Evolutionary conservation across 352 stramenopile species (phyloP), one percentile per base, ranked within the genome.

Genomic region (Pythium rishiriense): DNA sequence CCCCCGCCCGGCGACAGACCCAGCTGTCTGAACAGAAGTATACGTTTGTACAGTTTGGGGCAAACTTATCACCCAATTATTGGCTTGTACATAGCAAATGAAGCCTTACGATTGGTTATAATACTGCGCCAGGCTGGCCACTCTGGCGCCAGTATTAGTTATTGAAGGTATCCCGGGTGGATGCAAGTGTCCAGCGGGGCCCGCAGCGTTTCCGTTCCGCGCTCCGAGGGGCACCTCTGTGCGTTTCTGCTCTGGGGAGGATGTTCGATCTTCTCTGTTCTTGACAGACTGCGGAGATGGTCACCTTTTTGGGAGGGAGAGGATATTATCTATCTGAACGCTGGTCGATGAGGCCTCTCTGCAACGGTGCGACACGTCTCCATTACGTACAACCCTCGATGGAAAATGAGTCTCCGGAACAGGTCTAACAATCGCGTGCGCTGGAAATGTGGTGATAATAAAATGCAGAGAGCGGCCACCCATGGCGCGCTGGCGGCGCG

Each of bases 11-110:
- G n/a, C n/a, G n/a, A n/a, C n/a, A n/a, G 45, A 29, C 4, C 14
- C 15, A 29, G 12, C 24, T 35, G 26, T 54, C 48, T 54, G 25
- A 41, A 54, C 25, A 54, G 48, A 54, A 54, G 25, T 41, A 54
- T 54, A 22, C 4, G 8, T 37, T 54, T 41, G 25, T 11, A 54
- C 5, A 41, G 15, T 3, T 26, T 17, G 8, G 25, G 10, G 26
- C 19, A 41, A 6, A 42, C 26, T 21, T 37, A 25, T 26, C 33
- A 42, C 8, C 48, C 48, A 41, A 54, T 52, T 8, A 31, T 35
- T 22, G 19, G 8, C 10, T 8, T 52, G 10, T 9, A 33, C 31
- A 5, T 35, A 8, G 17, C 3, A n/a, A 4, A 8, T 52, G 46
- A 52, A 35, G 21, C 10, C 7, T 3, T 54, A 43, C 6, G 1